Evolutionary conservation across 805 yeast species (phyloP).

Genomic region (Candida patagonica): DNA sequence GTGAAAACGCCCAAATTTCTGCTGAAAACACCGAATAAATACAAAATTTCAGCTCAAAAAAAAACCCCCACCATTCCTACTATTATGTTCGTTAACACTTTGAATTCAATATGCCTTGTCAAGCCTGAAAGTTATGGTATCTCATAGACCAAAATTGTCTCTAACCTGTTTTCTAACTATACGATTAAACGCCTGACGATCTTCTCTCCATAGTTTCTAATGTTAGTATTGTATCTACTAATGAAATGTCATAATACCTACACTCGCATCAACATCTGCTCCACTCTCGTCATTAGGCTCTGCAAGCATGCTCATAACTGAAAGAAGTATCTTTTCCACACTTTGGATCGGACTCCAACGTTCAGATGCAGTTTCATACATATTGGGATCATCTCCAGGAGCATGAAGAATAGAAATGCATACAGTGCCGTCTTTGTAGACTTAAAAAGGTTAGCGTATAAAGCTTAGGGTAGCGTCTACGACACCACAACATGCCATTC

Average conservation of each 20-base stretch:
- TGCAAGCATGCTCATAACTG: slow-evolving; percentile 93
- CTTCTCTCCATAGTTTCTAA: slow-evolving; percentile 81
- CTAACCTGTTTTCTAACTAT: slow-evolving; percentile 61
- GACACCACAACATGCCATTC: not conserved
- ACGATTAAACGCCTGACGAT: slow-evolving; percentile 55
- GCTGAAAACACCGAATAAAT: too few relatives aligned
- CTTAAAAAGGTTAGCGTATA: slow-evolving; percentile 13
- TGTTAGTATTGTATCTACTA: slow-evolving; percentile 1
- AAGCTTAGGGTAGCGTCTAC: not conserved
- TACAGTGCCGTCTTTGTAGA: slow-evolving; percentile 89
- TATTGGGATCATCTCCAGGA: slow-evolving; percentile 95
- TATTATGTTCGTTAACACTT: too few relatives aligned
- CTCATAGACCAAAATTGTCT: slow-evolving; percentile 64
- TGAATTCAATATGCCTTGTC: too few relatives aligned
- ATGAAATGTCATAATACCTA: slow-evolving; percentile 9
- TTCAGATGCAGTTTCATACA: slow-evolving; percentile 91
- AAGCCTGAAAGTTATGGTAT: too few relatives aligned
- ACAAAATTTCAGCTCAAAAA: too few relatives aligned
- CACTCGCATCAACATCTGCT: slow-evolving; percentile 68
- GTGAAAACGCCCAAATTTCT: too few relatives aligned
- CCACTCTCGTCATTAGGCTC: slow-evolving; percentile 94
- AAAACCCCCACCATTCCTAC: too few relatives aligned
- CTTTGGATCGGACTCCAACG: slow-evolving; percentile 98
- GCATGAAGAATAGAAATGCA: slow-evolving; percentile 93
- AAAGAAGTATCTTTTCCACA: slow-evolving; percentile 87